phyloP scores from a whole-genome alignment of 208 protist genomes.

The Giardia duodenalis region DNA sequence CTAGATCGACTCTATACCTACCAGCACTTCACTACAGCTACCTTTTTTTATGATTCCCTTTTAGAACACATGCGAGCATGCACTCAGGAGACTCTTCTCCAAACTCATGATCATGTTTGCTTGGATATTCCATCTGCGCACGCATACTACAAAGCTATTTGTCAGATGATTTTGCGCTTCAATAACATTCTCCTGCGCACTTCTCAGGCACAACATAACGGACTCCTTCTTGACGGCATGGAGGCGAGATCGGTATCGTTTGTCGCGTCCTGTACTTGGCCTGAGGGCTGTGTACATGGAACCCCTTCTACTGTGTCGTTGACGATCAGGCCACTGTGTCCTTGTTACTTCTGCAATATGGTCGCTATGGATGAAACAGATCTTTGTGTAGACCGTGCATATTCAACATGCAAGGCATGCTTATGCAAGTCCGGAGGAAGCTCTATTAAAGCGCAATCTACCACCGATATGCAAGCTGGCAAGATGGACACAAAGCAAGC shows the following conservation, averaged over 20 bases:
- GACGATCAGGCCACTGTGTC: background rate
- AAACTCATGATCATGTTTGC: too few species aligned
- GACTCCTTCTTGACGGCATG: background rate
- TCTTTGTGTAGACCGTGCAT: background rate
- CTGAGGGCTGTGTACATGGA: background rate
- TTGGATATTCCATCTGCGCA: too few species aligned
- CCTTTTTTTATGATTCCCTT: background rate
- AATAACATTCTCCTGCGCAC: background rate
- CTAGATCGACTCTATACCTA: background rate
- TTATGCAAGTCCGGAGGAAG: background rate
- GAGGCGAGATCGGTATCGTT: background rate
- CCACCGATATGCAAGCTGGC: background rate
- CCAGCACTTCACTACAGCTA: background rate
- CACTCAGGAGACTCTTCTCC: too few species aligned
- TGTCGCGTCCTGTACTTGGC: background rate
- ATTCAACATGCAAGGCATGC: background rate
- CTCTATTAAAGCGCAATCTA: background rate
- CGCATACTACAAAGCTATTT: background rate
- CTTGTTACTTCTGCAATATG: background rate
- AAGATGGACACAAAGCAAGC: background rate
- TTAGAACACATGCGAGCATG: background rate
- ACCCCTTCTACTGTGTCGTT: background rate
- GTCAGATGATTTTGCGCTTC: background rate
- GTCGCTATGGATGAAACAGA: background rate
- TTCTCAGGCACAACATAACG: background rate